These are phyloP conservation scores for Chaetothyriales sp. DNA, from an alignment of 2,329 filamentous ascomycete species.

Conservation along the genomic window DNA sequence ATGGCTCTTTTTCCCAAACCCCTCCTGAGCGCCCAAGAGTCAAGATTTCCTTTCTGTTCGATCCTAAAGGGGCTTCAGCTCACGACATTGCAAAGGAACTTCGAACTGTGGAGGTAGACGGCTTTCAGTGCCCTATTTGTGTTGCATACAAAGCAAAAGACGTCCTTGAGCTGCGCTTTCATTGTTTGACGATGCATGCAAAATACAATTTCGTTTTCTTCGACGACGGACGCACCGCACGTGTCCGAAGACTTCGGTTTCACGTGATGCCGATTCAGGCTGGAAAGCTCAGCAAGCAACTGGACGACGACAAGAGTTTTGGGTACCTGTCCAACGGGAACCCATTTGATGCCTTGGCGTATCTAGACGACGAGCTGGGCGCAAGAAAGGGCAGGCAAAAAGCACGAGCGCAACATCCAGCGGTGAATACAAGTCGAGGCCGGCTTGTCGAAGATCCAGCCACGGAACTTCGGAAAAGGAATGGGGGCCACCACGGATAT, in stretches of 20 bases:
- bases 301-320: slow-evolving; percentile 4
- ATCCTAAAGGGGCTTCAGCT: neutral
- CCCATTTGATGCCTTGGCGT: slow-evolving; percentile 14
- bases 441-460: slow-evolving; percentile 1
- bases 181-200: slow-evolving; percentile 12
- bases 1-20: neutral
- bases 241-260: neutral
- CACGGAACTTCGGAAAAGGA: neutral
- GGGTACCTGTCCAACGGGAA: slow-evolving; percentile 10
- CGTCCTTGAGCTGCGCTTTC: slow-evolving; percentile 14
- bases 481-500: slow-evolving; percentile 2
- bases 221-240: neutral
- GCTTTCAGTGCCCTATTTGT: slow-evolving; percentile 15
- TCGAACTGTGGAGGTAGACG: slow-evolving; percentile 4
- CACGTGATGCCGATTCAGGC: neutral
- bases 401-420: neutral
- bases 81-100: neutral
- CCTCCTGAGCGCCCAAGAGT: neutral
- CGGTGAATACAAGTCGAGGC: slow-evolving; percentile 1
- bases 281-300: slow-evolving; percentile 2
- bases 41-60: slow-evolving; percentile 3
- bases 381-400: neutral
- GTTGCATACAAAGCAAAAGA: slow-evolving; percentile 3
- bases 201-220: slow-evolving; percentile 10
- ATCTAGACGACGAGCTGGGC: slow-evolving; percentile 10